Percentiles rank a stretch among this genome's conserved stretches.
phyloP scores from a whole-genome alignment of 169 alveolate genomes.

The Cryptosporidium canis region DNA sequence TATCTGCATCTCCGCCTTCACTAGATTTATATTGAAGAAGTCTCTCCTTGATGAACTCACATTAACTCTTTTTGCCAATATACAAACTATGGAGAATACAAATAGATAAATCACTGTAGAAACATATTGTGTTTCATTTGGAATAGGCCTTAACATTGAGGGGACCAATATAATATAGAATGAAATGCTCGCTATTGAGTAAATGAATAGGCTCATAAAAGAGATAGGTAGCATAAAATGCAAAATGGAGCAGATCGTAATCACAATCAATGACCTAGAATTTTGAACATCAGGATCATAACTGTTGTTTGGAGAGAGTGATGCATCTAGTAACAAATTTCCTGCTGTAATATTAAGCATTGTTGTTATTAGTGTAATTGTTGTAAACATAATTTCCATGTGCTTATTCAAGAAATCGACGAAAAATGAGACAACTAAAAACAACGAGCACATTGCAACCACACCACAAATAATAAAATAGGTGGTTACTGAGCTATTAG shows the following conservation, averaged over 20 bases:
- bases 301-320: not conserved
- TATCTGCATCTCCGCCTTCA: constrained; percentile 62
- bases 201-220: constrained; percentile 35
- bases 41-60: constrained; percentile 58
- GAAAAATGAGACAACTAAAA: constrained; percentile 32
- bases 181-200: constrained; percentile 29
- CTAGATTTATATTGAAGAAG: constrained; percentile 51
- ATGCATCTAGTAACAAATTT: constrained; percentile 46
- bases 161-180: constrained; percentile 71
- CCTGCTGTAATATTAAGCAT: constrained; percentile 65
- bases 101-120: constrained; percentile 46
- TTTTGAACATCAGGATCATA: constrained; percentile 48
- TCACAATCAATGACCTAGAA: constrained; percentile 56
- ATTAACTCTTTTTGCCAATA: constrained; percentile 61
- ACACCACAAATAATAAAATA: constrained; percentile 48
- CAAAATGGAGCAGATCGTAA: constrained; percentile 37
- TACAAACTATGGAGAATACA: constrained; percentile 54
- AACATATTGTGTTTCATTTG: constrained; percentile 62
- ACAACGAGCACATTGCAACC: constrained; percentile 55
- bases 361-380: constrained; percentile 38
- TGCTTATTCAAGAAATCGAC: constrained; percentile 29
- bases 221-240: constrained; percentile 64
- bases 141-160: constrained; percentile 55
- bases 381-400: constrained; percentile 46
- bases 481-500: constrained; percentile 40